These are phyloP conservation scores for Kazachstania africana DNA, from an alignment of 805 yeast genomes.

Conservation along the genomic window DNA sequence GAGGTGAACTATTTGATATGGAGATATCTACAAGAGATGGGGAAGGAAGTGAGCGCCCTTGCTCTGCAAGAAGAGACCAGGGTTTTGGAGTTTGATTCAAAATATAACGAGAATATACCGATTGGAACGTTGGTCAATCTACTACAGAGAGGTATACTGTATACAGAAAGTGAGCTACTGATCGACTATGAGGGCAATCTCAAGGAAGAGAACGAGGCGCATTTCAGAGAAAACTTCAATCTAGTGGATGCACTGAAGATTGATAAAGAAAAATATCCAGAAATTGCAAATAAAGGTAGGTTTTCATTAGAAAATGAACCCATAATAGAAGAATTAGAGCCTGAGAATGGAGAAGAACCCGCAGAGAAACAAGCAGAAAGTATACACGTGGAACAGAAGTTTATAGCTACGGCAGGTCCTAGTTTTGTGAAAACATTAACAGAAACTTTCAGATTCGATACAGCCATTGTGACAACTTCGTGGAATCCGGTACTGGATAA, in stretches of 20 bases:
- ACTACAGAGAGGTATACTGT: conserved; percentile 78
- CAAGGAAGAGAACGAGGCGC: conserved; percentile 22
- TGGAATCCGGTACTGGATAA: conserved; percentile 44
- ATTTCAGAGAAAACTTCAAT: conserved; percentile 29
- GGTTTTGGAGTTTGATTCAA: conserved; percentile 44
- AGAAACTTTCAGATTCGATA: conserved; percentile 30
- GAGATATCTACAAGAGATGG: conserved; percentile 84
- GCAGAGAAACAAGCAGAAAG: not conserved
- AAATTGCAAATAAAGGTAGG: conserved; percentile 21
- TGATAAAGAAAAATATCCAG: conserved; percentile 27
- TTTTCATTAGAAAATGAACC: conserved; percentile 22
- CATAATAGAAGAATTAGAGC: not conserved
- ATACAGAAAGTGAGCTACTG: conserved; percentile 55
- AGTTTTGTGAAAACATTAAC: conserved; percentile 27
- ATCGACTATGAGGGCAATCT: conserved; percentile 24
- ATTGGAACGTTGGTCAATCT: conserved; percentile 72
- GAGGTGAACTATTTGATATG: conserved; percentile 86
- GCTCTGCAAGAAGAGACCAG: conserved; percentile 69
- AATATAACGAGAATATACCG: conserved; percentile 43
- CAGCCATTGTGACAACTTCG: conserved; percentile 32
- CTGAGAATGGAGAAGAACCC: not conserved
- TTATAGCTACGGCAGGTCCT: too few relatives aligned
- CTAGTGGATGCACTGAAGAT: conserved; percentile 43
- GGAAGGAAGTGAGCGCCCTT: conserved; percentile 61
- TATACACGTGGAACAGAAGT: not conserved